Evolutionary conservation across 164 flowering plant species (phyloP), one percentile per base, ranked within the genome.

Genomic region (Vitis rupestris): DNA sequence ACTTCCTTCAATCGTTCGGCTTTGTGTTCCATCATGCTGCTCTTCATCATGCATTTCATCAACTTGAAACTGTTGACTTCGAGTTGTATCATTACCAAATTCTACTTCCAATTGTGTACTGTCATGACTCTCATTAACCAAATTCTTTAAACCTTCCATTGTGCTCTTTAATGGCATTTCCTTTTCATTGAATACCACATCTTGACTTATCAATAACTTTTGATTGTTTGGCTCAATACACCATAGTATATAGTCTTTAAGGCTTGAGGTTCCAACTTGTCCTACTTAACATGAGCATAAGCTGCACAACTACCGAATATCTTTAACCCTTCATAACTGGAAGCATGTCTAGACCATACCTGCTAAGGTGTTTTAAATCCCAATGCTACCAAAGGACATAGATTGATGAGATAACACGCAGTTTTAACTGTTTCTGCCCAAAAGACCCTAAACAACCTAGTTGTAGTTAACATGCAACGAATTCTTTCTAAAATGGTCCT

Each of bases 381-480:
- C 10, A 52, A 15, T 1, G 74, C 16, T 2, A 56, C 3, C 0
- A 30, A 55, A 15, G 58, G 63, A 37, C 15, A 50, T 1, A 61
- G n/a, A 57, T 71, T 71, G 10, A 71, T 16, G 2, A 71, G n/a
- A 48, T 71, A 49, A 27, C 74, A 55, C 4, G 48, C 55, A 27
- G 1, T 17, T 14, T 1, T 15, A 1, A 52, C 56, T 23, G 50
- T 58, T 31, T 62, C 68, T 8, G 15, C 63, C 57, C 50, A 71
- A 14, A 71, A 71, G 1, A 7, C 17, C 16, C 58, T 64, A 27
- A 16, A 6, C 12, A 63, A 12, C 1, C 29, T 30, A 19, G 59
- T 29, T 15, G 59, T 37, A 1, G 30, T 30, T 1, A 49, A 5
- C 65, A 72, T 50, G 44, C 70, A 59, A 10, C 66, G 0, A 16